Conservation (phyloP, 2,329 filamentous ascomycete species). For the Sporothrix luriei region DNA sequence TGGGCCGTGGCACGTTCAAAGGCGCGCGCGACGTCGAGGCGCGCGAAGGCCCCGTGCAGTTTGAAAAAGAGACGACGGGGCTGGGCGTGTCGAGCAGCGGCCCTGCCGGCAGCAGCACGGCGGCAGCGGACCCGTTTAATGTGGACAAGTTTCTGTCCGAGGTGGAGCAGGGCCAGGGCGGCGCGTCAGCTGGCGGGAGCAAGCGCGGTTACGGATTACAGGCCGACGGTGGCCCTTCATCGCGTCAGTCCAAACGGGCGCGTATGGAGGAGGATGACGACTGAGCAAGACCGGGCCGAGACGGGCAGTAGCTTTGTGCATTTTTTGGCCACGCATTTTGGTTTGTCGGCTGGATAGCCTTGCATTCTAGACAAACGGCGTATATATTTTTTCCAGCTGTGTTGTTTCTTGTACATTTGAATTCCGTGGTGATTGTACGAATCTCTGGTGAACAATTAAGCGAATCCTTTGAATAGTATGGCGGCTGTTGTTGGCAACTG, state of each 20-base stretch:
- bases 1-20: constrained; percentile 90
- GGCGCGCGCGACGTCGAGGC: constrained; percentile 81
- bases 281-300: constrained; percentile 33
- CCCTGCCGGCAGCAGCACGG: constrained; percentile 13
- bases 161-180: constrained; percentile 53
- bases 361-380: constrained; percentile 22
- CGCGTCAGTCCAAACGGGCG: constrained; percentile 68
- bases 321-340: background rate
- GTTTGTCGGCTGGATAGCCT: constrained; percentile 21
- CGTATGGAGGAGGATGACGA: constrained; percentile 74
- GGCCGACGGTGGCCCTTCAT: constrained; percentile 50
- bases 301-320: background rate
- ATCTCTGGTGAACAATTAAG: background rate
- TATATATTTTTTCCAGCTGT: background rate
- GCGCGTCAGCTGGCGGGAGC: constrained; percentile 40
- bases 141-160: constrained; percentile 93
- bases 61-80: constrained; percentile 72
- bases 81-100: constrained; percentile 17
- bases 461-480: background rate
- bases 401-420: background rate
- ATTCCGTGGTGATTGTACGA: background rate
- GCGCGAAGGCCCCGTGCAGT: constrained; percentile 90
- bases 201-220: constrained; percentile 79
- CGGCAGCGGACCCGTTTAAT: constrained; percentile 74
- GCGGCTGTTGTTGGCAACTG: background rate